Evolutionary conservation across 768 basidiomycete species (phyloP).

Genomic region (Leccinum barrowsii): DNA sequence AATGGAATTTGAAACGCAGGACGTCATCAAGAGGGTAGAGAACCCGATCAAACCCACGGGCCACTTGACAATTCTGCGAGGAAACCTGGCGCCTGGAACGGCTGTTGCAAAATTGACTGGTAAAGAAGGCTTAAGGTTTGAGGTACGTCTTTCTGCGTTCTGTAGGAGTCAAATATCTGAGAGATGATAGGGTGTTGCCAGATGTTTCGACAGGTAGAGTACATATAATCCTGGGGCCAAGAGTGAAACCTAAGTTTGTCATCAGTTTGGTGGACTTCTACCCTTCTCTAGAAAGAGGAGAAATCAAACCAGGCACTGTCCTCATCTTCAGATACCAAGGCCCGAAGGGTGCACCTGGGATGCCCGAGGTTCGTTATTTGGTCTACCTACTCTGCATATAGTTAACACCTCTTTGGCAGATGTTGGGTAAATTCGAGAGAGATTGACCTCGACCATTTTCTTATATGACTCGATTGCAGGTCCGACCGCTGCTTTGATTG

Average conservation of each 20-base stretch:
- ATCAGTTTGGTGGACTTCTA: slow-evolving; percentile 66
- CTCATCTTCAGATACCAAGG: slow-evolving; percentile 87
- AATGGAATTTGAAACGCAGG: slow-evolving; percentile 67
- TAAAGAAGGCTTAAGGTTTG: slow-evolving; percentile 83
- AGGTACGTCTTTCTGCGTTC: slow-evolving; percentile 42
- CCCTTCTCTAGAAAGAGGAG: slow-evolving; percentile 65
- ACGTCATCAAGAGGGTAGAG: slow-evolving; percentile 66
- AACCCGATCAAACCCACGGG: slow-evolving; percentile 86
- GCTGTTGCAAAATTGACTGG: slow-evolving; percentile 94
- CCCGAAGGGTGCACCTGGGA: slow-evolving; percentile 88
- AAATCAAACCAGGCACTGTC: slow-evolving; percentile 72
- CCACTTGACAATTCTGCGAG: slow-evolving; percentile 82
- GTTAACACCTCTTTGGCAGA: slow-evolving; percentile 28
- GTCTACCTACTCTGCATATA: neutral
- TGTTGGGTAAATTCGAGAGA: slow-evolving; percentile 37
- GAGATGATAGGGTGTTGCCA: slow-evolving; percentile 57
- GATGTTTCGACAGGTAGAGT: slow-evolving; percentile 68
- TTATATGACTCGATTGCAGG: slow-evolving; percentile 35
- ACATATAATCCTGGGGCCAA: neutral
- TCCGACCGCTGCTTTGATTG: slow-evolving; percentile 81
- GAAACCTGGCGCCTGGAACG: slow-evolving; percentile 83
- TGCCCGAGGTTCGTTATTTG: slow-evolving; percentile 62
- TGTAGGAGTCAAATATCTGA: neutral
- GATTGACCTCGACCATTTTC: neutral
- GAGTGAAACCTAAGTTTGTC: slow-evolving; percentile 4